Evolutionary conservation across 257 asterid genomes (phyloP).

Genomic region (Lithospermum erythrorhizon): DNA sequence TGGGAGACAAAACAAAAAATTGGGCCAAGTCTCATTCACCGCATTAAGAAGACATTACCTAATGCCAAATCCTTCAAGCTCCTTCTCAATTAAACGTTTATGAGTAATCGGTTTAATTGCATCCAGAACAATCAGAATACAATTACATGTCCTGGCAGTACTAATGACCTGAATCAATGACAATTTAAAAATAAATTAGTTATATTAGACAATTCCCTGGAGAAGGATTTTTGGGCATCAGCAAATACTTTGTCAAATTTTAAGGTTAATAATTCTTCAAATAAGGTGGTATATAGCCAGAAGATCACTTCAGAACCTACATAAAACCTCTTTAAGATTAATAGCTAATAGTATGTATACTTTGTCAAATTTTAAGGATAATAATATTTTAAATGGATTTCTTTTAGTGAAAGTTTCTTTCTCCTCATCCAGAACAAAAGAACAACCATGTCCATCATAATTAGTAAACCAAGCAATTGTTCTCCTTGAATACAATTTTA

Average conservation of each 20-base stretch:
- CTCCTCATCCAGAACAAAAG: too few relatives aligned
- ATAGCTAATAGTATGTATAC: too few relatives aligned
- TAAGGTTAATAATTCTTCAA: too few relatives aligned
- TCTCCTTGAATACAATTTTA: not conserved
- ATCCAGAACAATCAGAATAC: constrained; percentile 91
- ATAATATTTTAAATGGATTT: too few relatives aligned
- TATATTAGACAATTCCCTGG: not conserved
- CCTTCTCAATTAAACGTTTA: constrained; percentile 92
- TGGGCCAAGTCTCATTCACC: not conserved
- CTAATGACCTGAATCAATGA: constrained; percentile 69
- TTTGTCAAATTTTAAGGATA: too few relatives aligned
- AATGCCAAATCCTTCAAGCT: constrained; percentile 97
- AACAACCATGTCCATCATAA: not conserved
- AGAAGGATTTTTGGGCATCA: too few relatives aligned
- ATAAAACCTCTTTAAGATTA: too few relatives aligned
- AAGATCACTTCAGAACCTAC: too few relatives aligned
- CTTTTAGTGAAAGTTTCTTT: too few relatives aligned
- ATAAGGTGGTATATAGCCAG: too few relatives aligned
- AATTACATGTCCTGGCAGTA: constrained; percentile 92
- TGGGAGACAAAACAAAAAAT: too few relatives aligned
- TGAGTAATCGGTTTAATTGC: constrained; percentile 99
- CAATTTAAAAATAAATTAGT: constrained; percentile 5
- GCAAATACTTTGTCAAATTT: too few relatives aligned
- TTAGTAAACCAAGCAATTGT: not conserved
- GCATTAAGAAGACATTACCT: constrained; percentile 39